A percentile compares a stretch with the other conserved stretches of the same genome.
Evolutionary conservation across 139 green algal genomes (phyloP).

Genomic region (Prasinococcaceae sp.): DNA sequence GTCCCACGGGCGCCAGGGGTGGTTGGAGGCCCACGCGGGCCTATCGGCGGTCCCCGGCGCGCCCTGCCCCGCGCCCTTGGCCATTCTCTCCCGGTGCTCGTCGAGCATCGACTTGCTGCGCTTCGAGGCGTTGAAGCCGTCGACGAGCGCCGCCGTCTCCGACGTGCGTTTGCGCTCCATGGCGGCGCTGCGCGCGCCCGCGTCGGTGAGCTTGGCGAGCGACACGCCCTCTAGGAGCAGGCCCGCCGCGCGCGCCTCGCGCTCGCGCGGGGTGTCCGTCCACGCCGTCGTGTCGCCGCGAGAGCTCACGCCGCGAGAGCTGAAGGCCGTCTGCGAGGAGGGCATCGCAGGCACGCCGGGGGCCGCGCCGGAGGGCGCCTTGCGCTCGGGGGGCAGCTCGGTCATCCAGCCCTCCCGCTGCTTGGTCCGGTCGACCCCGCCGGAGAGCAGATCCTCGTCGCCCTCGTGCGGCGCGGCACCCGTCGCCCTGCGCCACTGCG

Average conservation of each 20-base stretch:
- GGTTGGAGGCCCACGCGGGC: slow-evolving; percentile 14
- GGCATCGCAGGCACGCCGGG: background rate
- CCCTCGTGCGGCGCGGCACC: slow-evolving; percentile 5
- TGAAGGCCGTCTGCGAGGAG: slow-evolving; percentile 12
- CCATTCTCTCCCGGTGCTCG: slow-evolving; percentile 12
- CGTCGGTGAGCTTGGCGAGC: no score
- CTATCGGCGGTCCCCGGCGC: no score
- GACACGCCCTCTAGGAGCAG: no score
- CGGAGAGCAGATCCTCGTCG: slow-evolving; percentile 14
- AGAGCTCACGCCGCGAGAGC: slow-evolving; percentile 2
- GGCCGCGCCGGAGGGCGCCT: background rate
- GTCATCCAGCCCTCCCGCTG: slow-evolving; percentile 18
- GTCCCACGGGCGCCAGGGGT: slow-evolving; percentile 23
- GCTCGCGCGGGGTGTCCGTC: slow-evolving; percentile 22
- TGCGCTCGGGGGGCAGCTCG: slow-evolving; percentile 15
- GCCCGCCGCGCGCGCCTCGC: no score
- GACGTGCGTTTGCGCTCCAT: no score
- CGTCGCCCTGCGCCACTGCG: slow-evolving; percentile 17
- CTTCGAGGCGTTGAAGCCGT: slow-evolving; percentile 15
- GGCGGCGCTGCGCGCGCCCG: no score
- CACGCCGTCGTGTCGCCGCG: slow-evolving; percentile 20
- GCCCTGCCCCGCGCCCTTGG: background rate
- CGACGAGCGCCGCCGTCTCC: slow-evolving; percentile 9
- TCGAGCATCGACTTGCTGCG: slow-evolving; percentile 13
- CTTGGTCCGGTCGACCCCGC: background rate